These are phyloP conservation scores for Tolypocladium pustulatum DNA, from an alignment of 2,329 filamentous ascomycete genomes.

Conservation along the genomic window DNA sequence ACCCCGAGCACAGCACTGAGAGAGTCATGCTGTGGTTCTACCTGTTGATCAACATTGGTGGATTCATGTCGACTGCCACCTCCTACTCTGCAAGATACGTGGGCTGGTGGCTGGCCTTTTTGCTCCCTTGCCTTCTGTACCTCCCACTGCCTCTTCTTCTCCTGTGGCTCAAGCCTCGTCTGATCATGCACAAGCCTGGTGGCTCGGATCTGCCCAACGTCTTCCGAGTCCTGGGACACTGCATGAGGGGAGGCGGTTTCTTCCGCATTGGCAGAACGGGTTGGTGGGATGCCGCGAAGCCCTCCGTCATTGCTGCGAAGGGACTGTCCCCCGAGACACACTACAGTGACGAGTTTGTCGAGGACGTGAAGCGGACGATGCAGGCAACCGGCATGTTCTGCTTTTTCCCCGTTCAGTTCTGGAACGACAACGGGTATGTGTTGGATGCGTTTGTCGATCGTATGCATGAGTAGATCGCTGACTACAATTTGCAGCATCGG, in stretches of 20 bases:
- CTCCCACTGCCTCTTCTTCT: conserved; percentile 48
- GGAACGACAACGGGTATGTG: conserved; percentile 25
- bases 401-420: conserved; percentile 27
- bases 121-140: conserved; percentile 41
- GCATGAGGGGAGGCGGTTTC: conserved; percentile 37
- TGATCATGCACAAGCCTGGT: conserved; percentile 45
- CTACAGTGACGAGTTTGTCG: conserved; percentile 57
- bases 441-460: background rate
- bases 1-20: conserved; percentile 53
- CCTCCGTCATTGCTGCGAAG: conserved; percentile 33
- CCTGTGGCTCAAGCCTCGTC: conserved; percentile 43
- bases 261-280: conserved; percentile 42
- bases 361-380: conserved; percentile 47
- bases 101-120: conserved; percentile 37
- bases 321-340: conserved; percentile 36
- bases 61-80: conserved; percentile 40
- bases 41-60: conserved; percentile 43
- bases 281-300: conserved; percentile 51
- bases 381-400: conserved; percentile 29
- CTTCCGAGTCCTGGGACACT: conserved; percentile 41
- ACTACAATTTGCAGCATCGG: conserved; percentile 16
- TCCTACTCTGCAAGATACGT: conserved; percentile 41
- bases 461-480: background rate
- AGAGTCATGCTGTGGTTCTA: conserved; percentile 59
- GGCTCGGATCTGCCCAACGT: conserved; percentile 57